Percentiles rank a stretch among this genome's conserved stretches.
These are phyloP conservation scores for Huiozyma naganishii DNA, from an alignment of 805 yeast species.

Conservation along the genomic window DNA sequence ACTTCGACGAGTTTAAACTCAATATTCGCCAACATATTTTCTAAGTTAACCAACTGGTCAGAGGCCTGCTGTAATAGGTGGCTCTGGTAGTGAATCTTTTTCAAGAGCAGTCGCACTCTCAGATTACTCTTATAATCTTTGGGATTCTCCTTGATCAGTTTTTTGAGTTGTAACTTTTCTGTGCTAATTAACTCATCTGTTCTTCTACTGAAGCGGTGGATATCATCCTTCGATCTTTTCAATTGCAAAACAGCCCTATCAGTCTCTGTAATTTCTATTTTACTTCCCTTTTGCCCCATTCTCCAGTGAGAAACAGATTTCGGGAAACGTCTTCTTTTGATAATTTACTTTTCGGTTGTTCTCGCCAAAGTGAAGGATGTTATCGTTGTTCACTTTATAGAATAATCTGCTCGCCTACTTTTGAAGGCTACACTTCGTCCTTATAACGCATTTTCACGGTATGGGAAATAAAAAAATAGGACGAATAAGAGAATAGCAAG, in stretches of 20 bases:
- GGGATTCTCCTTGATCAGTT: constrained; percentile 23
- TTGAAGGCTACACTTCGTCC: no score
- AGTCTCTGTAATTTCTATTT: constrained; percentile 63
- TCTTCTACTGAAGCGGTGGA: constrained; percentile 52
- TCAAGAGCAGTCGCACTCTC: constrained; percentile 44
- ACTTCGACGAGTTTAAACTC: constrained; percentile 85
- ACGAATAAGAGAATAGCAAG: no score
- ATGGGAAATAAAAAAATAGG: no score
- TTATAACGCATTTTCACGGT: no score
- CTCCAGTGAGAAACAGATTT: no score
- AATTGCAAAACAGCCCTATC: constrained; percentile 81
- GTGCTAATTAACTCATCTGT: constrained; percentile 45
- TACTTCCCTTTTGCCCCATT: constrained; percentile 33
- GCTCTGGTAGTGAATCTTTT: constrained; percentile 75
- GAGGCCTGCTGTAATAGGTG: constrained; percentile 58
- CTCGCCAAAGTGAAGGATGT: no score
- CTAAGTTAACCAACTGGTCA: constrained; percentile 69
- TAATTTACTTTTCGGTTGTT: no score
- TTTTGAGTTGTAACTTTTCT: constrained; percentile 37
- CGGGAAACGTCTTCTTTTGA: no score
- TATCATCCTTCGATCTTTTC: constrained; percentile 78
- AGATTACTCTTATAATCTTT: constrained; percentile 50
- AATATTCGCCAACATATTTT: constrained; percentile 64
- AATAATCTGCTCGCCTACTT: no score
- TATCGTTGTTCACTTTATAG: no score